phyloP scores from a whole-genome alignment of 1,139 yeast genomes.

The Debaryomyces subglobosus region DNA sequence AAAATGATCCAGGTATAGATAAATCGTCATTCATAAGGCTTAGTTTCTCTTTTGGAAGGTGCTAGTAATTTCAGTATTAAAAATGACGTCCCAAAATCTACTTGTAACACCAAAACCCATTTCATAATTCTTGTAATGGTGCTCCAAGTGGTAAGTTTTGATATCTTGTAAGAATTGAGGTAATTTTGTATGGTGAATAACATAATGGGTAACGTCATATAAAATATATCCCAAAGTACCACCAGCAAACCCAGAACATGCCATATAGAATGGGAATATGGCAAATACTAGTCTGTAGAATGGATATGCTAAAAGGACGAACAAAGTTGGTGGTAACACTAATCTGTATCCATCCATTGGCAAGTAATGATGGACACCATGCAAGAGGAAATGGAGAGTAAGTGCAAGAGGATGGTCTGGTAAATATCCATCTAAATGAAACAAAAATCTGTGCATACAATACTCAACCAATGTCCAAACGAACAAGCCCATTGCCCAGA shows the following conservation, averaged over 20 bases:
- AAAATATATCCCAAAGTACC: conserved; percentile 90
- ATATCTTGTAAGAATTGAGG: conserved; percentile 76
- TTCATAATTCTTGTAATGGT: conserved; percentile 95
- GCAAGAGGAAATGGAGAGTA: conserved; percentile 84
- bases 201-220: conserved; percentile 86
- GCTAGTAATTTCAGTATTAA: conserved; percentile 63
- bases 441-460: conserved; percentile 81
- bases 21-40: conserved; percentile 6
- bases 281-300: conserved; percentile 43
- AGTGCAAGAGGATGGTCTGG: conserved; percentile 80
- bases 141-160: conserved; percentile 92
- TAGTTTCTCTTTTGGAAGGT: conserved; percentile 39
- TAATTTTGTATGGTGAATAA: conserved; percentile 82
- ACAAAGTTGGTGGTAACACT: conserved; percentile 94
- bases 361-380: conserved; percentile 94
- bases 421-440: conserved; percentile 84
- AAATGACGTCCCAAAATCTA: conserved; percentile 90
- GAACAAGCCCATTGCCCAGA: conserved; percentile 66
- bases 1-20: not conserved
- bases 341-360: conserved; percentile 95
- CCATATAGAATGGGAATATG: conserved; percentile 49
- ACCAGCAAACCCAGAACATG: conserved; percentile 76
- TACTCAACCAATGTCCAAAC: conserved; percentile 95
- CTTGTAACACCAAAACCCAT: conserved; percentile 95
- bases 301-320: conserved; percentile 50